phyloP scores from a whole-genome alignment of 225 moss, liverwort and hornwort species.

The Physcomitrium patens region DNA sequence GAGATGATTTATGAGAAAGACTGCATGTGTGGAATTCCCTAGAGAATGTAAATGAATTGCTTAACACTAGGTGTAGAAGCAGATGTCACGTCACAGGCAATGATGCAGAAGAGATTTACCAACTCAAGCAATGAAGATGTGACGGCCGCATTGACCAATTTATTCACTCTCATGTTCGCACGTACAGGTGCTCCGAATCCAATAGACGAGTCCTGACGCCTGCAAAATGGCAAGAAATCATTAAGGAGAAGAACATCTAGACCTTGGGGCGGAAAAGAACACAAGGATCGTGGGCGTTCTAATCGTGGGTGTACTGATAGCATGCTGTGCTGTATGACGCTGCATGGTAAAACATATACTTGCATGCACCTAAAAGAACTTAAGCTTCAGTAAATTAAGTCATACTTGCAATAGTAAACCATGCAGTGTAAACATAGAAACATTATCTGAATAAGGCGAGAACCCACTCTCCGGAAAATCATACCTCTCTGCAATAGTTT shows the following conservation, averaged over 20 bases:
- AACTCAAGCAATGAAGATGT: slow-evolving; percentile 93
- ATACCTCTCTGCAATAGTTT: slow-evolving; percentile 96
- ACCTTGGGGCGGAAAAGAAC: background rate
- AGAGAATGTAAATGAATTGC: slow-evolving; percentile 5
- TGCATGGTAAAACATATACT: background rate
- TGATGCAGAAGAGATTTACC: slow-evolving; percentile 43
- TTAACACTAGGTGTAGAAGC: slow-evolving; percentile 12
- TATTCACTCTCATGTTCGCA: slow-evolving; percentile 90
- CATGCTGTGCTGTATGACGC: background rate
- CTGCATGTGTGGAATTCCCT: background rate
- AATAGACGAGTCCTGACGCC: slow-evolving; percentile 97
- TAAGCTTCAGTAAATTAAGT: background rate
- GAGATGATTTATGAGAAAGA: slow-evolving; percentile 1
- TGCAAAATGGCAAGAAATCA: slow-evolving; percentile 28
- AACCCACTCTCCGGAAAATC: slow-evolving; percentile 11
- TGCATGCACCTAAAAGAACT: background rate
- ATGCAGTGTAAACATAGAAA: background rate
- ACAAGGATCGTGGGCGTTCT: background rate
- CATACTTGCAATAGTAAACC: background rate
- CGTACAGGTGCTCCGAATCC: slow-evolving; percentile 97
- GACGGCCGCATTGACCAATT: slow-evolving; percentile 75
- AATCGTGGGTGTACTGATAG: background rate
- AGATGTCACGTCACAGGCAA: background rate
- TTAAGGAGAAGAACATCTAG: background rate
- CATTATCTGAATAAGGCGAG: background rate